Base-by-base conservation (phyloP, 2,329 filamentous ascomycete species). In the Colletotrichum plurivorum region DNA sequence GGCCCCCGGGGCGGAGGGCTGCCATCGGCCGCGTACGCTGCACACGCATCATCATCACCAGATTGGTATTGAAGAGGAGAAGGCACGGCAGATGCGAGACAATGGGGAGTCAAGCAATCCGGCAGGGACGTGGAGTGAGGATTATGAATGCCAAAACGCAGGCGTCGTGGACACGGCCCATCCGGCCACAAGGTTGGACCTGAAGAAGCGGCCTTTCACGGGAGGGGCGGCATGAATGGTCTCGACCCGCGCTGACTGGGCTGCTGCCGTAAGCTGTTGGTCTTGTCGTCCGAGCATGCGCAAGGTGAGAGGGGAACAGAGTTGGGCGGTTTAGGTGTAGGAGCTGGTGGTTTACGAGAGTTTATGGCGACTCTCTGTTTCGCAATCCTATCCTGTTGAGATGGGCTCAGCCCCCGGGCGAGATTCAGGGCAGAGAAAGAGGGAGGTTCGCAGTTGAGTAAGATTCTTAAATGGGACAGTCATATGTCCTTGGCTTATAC, bases 21-120 rank as follows among this genome's bases (percentile, higher is more conserved):
- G 66, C 62, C 60, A 31, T 56, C 55, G 67, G 67, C 67, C 62
- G 67, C 66, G 62, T 60, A 66, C 36, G 31, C 49, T 36, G 51
- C 22, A 16, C 36, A 69, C 49, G 49, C 49, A 10, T 27, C 61
- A 9, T 20, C 18, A 25, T 27, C 49, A n/a, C 13, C n/a, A 25
- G 22, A 31, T 54, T 57, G 7, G 27, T 12, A 31, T 0, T 3
- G 31, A 18, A 16, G 52, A 36, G 41, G 13, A 12, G 25, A 27
- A 53, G 39, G 46, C 53, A 51, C 16, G 48, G 20, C 31, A 43
- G 18, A 45, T n/a, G 22, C 15, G 43, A 45, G 57, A 51, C 54
- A 55, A 36, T 36, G 31, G 48, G 66, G 64, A 10, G 36, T 20
- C 27, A 54, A 25, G 22, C 15, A 52, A 65, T 45, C n/a, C n/a